Evolutionary conservation across 2,329 filamentous ascomycete genomes (phyloP), one percentile per base, ranked within the genome.

Genomic region (Fusarium circinatum): DNA sequence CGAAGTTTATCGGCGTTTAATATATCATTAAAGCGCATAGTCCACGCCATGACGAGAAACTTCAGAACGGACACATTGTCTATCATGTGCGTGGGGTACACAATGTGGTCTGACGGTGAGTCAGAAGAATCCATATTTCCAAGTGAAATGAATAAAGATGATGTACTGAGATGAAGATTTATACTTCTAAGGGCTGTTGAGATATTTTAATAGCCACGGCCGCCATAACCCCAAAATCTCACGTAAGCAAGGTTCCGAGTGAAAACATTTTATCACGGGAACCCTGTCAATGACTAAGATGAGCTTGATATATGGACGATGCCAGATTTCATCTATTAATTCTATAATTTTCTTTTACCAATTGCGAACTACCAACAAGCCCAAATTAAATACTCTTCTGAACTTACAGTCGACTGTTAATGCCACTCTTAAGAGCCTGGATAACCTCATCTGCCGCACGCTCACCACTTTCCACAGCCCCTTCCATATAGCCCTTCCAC

Each of bases 31-130:
- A 49, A 64, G 4, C 44, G 30, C 36, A 64, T 51, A 1, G 61
- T 62, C 61, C 61, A 64, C 0, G 36, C 36, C 55, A 64, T 64
- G 0, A 61, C 11, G 0, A 64, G 44, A 4, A 22, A 24, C 22
- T 24, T 51, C 1, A 61, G 4, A 1, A 62, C 3, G 0, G 61
- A 61, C 24, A 24, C 13, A 38, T 64, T 61, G 3, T 51, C 61
- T 3, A 61, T 38, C 55, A 61, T 61, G 8, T 64, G 44, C 7
- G 44, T 64, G 8, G 44, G 55, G 8, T 64, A 64, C 0, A 44
- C 10, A 26, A 24, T 8, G 6, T n/a, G 6, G 1, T 6, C 10
- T 18, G 55, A 12, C 1, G 30, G 1, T 5, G 17, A 9, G 0
- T 7, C 1, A 0, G n/a, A 11, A 6, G n/a, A 20, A 8, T 1